These are phyloP conservation scores for Vaccinium darrowii DNA, from an alignment of 148 eudicot genomes.

Conservation along the genomic window DNA sequence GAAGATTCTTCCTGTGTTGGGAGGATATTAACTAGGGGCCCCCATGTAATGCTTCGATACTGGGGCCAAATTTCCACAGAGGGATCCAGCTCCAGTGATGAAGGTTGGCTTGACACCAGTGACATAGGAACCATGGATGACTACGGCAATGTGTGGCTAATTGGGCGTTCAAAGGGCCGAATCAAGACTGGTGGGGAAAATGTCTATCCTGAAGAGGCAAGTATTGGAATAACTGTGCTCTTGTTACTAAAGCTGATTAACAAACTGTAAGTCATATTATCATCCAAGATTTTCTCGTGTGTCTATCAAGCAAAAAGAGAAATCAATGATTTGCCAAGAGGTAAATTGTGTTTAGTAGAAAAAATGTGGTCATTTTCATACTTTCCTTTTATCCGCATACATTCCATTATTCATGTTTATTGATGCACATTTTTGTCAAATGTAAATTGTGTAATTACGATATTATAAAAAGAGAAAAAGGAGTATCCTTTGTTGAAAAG, in stretches of 20 bases:
- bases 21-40: constrained; percentile 83
- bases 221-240: not conserved
- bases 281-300: not conserved
- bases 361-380: not conserved
- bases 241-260: not conserved
- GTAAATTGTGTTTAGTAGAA: not conserved
- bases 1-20: constrained; percentile 52
- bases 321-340: not conserved
- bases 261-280: not conserved
- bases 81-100: constrained; percentile 22
- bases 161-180: constrained; percentile 77
- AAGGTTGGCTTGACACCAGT: constrained; percentile 88
- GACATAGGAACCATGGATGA: constrained; percentile 76
- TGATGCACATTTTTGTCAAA: not conserved
- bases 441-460: no score
- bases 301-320: not conserved
- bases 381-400: not conserved
- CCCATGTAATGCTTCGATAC: constrained; percentile 73
- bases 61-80: constrained; percentile 51
- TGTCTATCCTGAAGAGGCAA: constrained; percentile 92
- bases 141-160: constrained; percentile 73
- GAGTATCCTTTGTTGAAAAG: no score
- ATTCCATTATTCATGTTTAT: not conserved
- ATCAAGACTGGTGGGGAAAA: constrained; percentile 97
- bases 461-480: no score